A percentile compares a stretch with the other conserved stretches of the same genome.
phyloP scores from a whole-genome alignment of 1,139 yeast species.

The Pichia sp. region DNA sequence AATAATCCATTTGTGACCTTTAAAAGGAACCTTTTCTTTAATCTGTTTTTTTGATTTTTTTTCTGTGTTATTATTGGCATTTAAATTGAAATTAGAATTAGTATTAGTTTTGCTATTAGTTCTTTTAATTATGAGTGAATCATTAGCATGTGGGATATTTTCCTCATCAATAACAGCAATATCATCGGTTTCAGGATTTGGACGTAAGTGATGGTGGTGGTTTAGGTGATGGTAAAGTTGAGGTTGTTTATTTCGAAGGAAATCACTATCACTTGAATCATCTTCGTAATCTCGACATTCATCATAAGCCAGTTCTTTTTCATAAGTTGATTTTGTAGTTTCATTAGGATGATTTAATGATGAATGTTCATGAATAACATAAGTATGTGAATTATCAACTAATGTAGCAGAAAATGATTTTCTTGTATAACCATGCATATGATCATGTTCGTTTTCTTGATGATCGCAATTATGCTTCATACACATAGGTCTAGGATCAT shows the following conservation, averaged over 20 bases:
- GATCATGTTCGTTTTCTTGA: not conserved
- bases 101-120: too few species aligned
- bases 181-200: too few species aligned
- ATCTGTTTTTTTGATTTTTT: not conserved
- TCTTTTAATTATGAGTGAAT: too few species aligned
- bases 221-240: not conserved
- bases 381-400: too few species aligned
- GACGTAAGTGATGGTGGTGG: not conserved
- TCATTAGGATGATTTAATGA: too few species aligned
- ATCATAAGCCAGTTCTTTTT: not conserved
- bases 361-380: too few species aligned
- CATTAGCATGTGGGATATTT: too few species aligned
- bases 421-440: too few species aligned
- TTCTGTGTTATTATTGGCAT: too few species aligned
- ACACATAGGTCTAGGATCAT: conserved; percentile 25
- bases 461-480: not conserved
- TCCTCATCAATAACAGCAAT: too few species aligned
- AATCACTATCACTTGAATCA: conserved; percentile 5
- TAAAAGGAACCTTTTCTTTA: not conserved
- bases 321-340: not conserved
- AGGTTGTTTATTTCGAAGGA: not conserved
- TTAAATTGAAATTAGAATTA: too few species aligned
- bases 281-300: not conserved
- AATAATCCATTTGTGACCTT: conserved; percentile 9
- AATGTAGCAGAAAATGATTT: too few species aligned